These are phyloP conservation scores for Hygrophorus russula DNA, from an alignment of 768 basidiomycete species.

Conservation along the genomic window DNA sequence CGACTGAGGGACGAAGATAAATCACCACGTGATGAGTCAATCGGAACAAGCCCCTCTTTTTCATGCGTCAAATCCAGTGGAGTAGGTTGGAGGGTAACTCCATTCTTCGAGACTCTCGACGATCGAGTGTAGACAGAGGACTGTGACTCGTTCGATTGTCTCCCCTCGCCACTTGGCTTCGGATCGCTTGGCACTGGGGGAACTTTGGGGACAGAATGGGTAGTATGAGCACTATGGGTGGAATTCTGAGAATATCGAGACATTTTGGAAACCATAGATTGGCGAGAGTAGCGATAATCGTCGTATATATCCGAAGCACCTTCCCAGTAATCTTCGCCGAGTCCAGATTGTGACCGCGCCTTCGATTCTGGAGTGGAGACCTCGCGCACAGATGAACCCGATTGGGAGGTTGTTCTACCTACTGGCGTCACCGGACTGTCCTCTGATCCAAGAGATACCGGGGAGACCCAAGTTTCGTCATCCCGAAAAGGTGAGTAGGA, in stretches of 20 bases:
- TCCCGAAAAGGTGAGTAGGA: background rate
- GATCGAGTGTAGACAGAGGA: constrained; percentile 25
- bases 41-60: no score
- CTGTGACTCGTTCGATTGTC: constrained; percentile 20
- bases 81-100: no score
- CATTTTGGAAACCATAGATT: constrained; percentile 18
- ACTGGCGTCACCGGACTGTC: background rate
- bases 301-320: constrained; percentile 69
- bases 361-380: constrained; percentile 10
- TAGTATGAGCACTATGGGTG: background rate
- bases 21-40: constrained; percentile 21
- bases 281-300: constrained; percentile 38
- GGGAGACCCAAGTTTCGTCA: no score
- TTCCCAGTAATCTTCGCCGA: constrained; percentile 43
- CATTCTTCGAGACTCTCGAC: constrained; percentile 12
- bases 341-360: constrained; percentile 3
- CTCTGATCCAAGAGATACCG: no score
- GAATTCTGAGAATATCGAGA: constrained; percentile 17
- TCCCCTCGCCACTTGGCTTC: constrained; percentile 8
- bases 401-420: background rate
- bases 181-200: constrained; percentile 6
- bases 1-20: constrained; percentile 23
- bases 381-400: background rate
- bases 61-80: no score
- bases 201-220: background rate